Evolutionary conservation across 305 asterid genomes (phyloP).

Genomic region (Fraxinus angustifolia): DNA sequence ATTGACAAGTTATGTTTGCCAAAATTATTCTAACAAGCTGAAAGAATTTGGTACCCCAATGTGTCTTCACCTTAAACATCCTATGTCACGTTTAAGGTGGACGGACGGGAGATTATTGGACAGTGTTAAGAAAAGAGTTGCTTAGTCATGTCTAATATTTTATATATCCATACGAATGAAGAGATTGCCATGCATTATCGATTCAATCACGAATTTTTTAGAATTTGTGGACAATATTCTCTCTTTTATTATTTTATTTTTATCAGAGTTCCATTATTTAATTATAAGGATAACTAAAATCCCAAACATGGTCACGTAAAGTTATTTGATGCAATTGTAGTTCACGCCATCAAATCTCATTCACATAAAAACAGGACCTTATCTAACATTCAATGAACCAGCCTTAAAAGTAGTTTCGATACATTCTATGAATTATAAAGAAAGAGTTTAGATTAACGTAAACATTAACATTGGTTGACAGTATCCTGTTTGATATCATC

Average conservation of each 20-base stretch:
- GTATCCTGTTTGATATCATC: too few species aligned
- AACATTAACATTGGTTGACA: too few species aligned
- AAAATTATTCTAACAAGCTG: background rate
- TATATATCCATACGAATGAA: background rate
- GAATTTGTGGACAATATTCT: too few species aligned
- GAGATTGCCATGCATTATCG: background rate
- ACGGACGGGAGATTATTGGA: background rate
- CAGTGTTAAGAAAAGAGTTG: background rate
- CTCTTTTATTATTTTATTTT: too few species aligned
- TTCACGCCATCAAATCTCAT: background rate
- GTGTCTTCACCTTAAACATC: background rate
- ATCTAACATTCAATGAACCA: constrained; percentile 14
- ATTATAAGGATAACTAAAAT: background rate
- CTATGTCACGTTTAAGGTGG: background rate
- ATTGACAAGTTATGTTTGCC: background rate
- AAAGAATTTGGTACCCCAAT: background rate
- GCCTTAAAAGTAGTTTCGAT: background rate
- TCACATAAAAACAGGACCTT: background rate
- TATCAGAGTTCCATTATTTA: background rate
- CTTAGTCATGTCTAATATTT: background rate
- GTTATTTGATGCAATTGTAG: background rate
- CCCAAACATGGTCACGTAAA: background rate
- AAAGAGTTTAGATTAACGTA: background rate
- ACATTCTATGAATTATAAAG: background rate
- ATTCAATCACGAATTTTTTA: background rate